phyloP scores from a whole-genome alignment of 1,139 yeast genomes.

The Taphrina sp. region DNA sequence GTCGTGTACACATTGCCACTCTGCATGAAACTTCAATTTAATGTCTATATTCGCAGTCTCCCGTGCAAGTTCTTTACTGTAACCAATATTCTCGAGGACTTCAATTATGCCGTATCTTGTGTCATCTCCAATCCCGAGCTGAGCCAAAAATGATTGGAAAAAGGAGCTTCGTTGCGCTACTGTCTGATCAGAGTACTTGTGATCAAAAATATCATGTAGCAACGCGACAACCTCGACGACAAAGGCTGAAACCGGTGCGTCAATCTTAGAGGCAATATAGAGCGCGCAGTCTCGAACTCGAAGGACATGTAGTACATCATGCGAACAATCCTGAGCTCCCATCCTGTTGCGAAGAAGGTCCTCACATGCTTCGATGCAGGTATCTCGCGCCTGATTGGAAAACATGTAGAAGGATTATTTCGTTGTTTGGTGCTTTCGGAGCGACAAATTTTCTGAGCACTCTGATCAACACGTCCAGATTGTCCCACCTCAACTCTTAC shows the following conservation, averaged over 20 bases:
- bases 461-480: no score
- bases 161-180: constrained; percentile 18
- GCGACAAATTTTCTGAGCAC: no score
- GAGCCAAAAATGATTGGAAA: constrained; percentile 37
- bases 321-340: constrained; percentile 18
- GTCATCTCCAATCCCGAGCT: constrained; percentile 38
- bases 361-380: constrained; percentile 5
- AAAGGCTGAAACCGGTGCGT: constrained; percentile 19
- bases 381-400: constrained; percentile 56
- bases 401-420: constrained; percentile 85
- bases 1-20: constrained; percentile 45
- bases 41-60: constrained; percentile 37
- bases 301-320: constrained; percentile 19
- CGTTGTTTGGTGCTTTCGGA: no score
- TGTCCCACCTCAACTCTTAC: no score
- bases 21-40: constrained; percentile 31
- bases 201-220: constrained; percentile 46
- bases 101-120: constrained; percentile 39
- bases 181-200: constrained; percentile 42
- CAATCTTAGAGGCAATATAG: constrained; percentile 1
- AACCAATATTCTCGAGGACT: constrained; percentile 43
- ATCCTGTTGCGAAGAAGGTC: constrained; percentile 2
- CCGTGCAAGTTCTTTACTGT: constrained; percentile 40
- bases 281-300: constrained; percentile 20
- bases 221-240: constrained; percentile 46